Evolutionary conservation across 345 rosid genomes (phyloP), one percentile per base, ranked within the genome.

Genomic region (Populus simonii): DNA sequence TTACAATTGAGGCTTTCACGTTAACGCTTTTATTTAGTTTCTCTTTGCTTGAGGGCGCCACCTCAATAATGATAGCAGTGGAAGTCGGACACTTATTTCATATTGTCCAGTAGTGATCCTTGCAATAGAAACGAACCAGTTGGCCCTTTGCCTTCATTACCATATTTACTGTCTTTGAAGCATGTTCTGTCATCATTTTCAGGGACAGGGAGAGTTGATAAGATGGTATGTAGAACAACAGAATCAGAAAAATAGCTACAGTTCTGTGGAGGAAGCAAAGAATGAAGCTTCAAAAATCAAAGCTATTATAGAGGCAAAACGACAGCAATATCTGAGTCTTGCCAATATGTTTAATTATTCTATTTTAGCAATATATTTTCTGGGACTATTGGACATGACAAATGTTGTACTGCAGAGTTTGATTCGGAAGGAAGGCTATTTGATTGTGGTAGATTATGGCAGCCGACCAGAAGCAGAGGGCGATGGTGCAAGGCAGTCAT

Each of bases 161-260:
- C 39, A 27, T 12, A 17, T 18, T 13, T 53, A 20, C 31, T 6
- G 43, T 57, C 43, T 35, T 33, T 72, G 72, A 79, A 17, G 38
- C 61, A 43, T 73, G 63, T 63, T 69, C 63, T 68, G 53, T 4
- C 57, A 16, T 10, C 15, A 35, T 66, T 70, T 79, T 78, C 81
- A 95, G 98, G 93, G 78, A 80, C 86, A 93, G 78, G 88, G 86
- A 77, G 99, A 91, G 31, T 82, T 96, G 79, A 91, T 96, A 66
- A 85, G 84, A 74, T 96, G 98, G 99, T 93, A 92, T 77, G 86
- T 93, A 43, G 92, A 89, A 55, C 96, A 93, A 76, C 99, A 96
- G 84, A 92, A 92, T 68, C 90, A 93, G 88, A 94, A 90, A 81
- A 90, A 90, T 79, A 89, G 80, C 82, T 92, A 91, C 86, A 89